Conservation (phyloP, 305 asterid species). For the Fraxinus paxiana region DNA sequence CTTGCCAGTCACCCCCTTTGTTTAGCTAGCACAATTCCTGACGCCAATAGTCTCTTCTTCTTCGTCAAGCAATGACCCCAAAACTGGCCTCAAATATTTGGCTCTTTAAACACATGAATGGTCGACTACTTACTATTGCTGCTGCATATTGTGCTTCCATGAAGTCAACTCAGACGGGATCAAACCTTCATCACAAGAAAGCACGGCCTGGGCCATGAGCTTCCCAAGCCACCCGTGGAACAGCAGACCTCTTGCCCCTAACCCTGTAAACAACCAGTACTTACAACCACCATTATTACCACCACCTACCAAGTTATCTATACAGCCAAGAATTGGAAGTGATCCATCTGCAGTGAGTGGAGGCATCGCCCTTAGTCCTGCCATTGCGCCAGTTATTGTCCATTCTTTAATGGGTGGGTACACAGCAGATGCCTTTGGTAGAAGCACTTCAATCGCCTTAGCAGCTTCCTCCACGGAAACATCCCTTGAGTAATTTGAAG, state of each 20-base stretch:
- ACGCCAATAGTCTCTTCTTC: not conserved
- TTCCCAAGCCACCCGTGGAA: conserved; percentile 93
- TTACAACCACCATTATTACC: conserved; percentile 38
- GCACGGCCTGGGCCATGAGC: conserved; percentile 58
- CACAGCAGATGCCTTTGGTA: conserved; percentile 60
- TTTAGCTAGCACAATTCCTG: not conserved
- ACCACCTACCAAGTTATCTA: conserved; percentile 44
- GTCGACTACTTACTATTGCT: not conserved
- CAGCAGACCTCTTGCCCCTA: conserved; percentile 85
- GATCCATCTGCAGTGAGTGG: conserved; percentile 72
- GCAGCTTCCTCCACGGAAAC: conserved; percentile 61
- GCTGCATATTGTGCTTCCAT: conserved; percentile 55
- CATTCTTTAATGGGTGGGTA: conserved; percentile 65
- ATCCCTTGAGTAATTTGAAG: conserved; percentile 53
- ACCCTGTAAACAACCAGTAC: conserved; percentile 83
- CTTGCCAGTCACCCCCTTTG: conserved; percentile 25
- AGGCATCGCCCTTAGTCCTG: conserved; percentile 91
- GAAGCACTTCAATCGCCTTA: conserved; percentile 51
- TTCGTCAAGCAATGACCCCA: not conserved
- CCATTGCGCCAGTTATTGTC: conserved; percentile 56
- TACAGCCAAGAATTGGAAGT: conserved; percentile 71
- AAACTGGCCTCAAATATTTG: not conserved
- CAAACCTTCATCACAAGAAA: conserved; percentile 53
- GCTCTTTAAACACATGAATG: not conserved
- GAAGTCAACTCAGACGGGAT: conserved; percentile 64